These are phyloP conservation scores for Chalara sp. DNA, from an alignment of 2,329 filamentous ascomycete species.

Conservation along the genomic window DNA sequence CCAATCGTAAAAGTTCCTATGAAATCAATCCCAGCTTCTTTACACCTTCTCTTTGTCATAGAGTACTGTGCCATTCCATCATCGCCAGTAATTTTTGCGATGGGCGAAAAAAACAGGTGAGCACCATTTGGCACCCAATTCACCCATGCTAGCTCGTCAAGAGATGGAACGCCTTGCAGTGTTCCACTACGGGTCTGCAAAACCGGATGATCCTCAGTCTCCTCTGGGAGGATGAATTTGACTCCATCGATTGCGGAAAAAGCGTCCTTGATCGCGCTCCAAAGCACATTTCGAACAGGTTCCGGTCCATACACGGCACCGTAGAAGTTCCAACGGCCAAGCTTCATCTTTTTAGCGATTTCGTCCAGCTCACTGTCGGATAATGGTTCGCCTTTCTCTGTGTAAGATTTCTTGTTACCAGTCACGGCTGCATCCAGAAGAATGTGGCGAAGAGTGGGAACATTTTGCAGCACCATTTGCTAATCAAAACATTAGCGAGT, in stretches of 20 bases:
- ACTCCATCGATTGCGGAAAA: constrained; percentile 25
- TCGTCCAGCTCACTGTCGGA: constrained; percentile 33
- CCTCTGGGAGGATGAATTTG: constrained; percentile 25
- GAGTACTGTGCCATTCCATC: constrained; percentile 39
- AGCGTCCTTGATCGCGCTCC: constrained; percentile 22
- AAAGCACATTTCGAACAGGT: constrained; percentile 26
- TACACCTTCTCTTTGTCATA: constrained; percentile 31
- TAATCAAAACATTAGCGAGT: constrained; percentile 5
- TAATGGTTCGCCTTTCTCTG: constrained; percentile 26
- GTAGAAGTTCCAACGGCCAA: constrained; percentile 42
- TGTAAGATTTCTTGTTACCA: constrained; percentile 30
- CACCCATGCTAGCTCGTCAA: constrained; percentile 33
- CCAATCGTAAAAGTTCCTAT: constrained; percentile 44
- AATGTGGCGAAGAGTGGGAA: constrained; percentile 24
- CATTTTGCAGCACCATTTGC: constrained; percentile 36
- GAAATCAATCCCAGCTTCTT: constrained; percentile 42
- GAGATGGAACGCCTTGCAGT: constrained; percentile 20
- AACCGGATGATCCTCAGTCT: constrained; percentile 20
- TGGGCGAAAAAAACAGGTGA: constrained; percentile 46
- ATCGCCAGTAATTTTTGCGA: constrained; percentile 39
- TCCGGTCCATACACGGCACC: constrained; percentile 33
- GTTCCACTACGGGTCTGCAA: constrained; percentile 26
- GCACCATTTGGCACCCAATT: constrained; percentile 47
- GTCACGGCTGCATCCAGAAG: constrained; percentile 28
- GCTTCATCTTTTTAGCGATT: constrained; percentile 33